Percentiles rank a stretch among this genome's conserved stretches.
Evolutionary conservation across 1,284 basidiomycete species (phyloP).

Genomic region (Leccinum fallax): DNA sequence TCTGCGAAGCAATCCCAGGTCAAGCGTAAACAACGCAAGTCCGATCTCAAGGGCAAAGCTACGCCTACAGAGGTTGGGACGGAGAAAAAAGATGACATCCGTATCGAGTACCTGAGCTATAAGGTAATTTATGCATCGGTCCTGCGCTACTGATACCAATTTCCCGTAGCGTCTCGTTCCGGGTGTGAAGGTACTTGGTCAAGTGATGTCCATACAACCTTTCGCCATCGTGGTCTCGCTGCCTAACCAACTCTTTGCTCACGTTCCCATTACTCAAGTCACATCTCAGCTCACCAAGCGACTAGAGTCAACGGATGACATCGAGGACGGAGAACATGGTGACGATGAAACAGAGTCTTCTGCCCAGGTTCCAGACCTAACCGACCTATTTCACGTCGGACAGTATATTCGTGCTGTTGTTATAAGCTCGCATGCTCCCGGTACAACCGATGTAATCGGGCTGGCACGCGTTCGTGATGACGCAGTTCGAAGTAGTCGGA

Average conservation of each 20-base stretch:
- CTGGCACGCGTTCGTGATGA: slow-evolving; percentile 66
- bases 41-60: slow-evolving; percentile 46
- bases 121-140: slow-evolving; percentile 55
- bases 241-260: slow-evolving; percentile 93
- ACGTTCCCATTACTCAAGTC: slow-evolving; percentile 94
- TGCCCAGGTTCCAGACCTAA: slow-evolving; percentile 62
- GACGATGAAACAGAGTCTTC: slow-evolving; percentile 44
- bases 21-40: slow-evolving; percentile 48
- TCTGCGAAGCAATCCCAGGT: slow-evolving; percentile 18
- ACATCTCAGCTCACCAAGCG: slow-evolving; percentile 81
- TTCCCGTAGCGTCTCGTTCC: slow-evolving; percentile 68
- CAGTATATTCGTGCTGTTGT: slow-evolving; percentile 88
- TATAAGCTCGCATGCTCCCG: slow-evolving; percentile 61
- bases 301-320: slow-evolving; percentile 62
- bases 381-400: slow-evolving; percentile 79
- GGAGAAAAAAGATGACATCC: slow-evolving; percentile 47
- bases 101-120: slow-evolving; percentile 94
- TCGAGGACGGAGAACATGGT: slow-evolving; percentile 46
- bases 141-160: slow-evolving; percentile 1
- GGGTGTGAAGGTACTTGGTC: slow-evolving; percentile 87
- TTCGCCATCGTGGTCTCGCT: slow-evolving; percentile 92
- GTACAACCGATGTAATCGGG: slow-evolving; percentile 58
- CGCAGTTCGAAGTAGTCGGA: slow-evolving; percentile 64
- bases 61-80: slow-evolving; percentile 25
- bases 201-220: slow-evolving; percentile 86